Evolutionary conservation across 371 early-diverging fungal species (phyloP).

Genomic region (Agmasoma carcini): DNA sequence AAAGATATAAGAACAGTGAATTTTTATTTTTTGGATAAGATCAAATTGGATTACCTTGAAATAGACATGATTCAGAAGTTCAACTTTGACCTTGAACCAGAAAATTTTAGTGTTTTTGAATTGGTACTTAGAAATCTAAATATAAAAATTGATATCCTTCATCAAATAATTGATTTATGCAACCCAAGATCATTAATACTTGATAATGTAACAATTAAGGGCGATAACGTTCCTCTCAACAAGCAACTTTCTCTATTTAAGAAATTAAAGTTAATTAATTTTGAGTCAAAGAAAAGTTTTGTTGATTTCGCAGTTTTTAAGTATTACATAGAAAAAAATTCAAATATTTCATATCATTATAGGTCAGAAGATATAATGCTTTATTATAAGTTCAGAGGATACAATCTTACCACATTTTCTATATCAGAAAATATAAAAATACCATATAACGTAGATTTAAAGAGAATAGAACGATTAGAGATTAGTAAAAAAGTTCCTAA

Average conservation of each 20-base stretch:
- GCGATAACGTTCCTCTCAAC: background rate
- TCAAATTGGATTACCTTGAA: background rate
- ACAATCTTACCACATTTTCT: no score
- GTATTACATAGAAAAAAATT: no score
- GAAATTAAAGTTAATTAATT: background rate
- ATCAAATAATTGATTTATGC: background rate
- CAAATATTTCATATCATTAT: no score
- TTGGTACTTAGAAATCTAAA: background rate
- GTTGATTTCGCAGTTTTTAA: background rate
- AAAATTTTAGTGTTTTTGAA: background rate
- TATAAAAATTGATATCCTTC: background rate
- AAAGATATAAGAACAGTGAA: background rate
- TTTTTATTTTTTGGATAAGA: background rate
- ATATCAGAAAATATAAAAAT: no score
- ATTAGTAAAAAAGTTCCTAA: no score
- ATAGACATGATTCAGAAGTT: background rate
- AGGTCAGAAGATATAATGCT: no score
- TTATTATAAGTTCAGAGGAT: no score
- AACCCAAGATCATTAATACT: background rate
- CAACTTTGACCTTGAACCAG: background rate
- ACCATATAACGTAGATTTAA: no score
- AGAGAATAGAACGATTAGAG: no score
- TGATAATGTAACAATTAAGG: background rate
- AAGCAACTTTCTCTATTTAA: background rate
- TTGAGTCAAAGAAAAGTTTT: background rate